A percentile compares a stretch with the other conserved stretches of the same genome.
Evolutionary conservation across 2,329 filamentous ascomycete genomes (phyloP).

Genomic region (Epichloe uncinata): DNA sequence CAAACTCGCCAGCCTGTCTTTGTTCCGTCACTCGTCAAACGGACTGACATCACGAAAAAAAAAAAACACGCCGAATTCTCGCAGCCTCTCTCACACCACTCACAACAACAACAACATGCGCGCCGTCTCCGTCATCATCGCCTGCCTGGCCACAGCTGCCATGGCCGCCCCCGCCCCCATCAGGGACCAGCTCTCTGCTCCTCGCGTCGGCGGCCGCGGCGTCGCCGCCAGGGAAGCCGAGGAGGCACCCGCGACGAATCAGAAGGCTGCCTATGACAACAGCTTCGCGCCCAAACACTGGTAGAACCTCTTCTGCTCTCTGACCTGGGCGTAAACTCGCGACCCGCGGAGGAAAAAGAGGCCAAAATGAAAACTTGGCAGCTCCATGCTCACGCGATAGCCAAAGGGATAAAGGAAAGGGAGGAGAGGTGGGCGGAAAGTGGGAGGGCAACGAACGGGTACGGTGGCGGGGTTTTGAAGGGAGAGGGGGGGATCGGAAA

Average conservation of each 20-base stretch:
- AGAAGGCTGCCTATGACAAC: background rate
- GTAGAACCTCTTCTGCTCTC: background rate
- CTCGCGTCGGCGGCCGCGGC: background rate
- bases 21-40: too few relatives aligned
- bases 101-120: background rate
- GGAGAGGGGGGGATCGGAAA: background rate
- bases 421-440: too few relatives aligned
- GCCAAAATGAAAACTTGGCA: too few relatives aligned
- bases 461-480: too few relatives aligned
- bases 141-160: conserved; percentile 1
- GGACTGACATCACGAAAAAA: too few relatives aligned
- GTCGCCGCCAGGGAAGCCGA: background rate
- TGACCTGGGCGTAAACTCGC: background rate
- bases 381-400: too few relatives aligned
- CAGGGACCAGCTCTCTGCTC: conserved; percentile 2
- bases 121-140: conserved; percentile 1
- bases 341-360: background rate
- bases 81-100: background rate
- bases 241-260: background rate
- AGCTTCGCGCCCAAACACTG: background rate
- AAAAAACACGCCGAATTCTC: background rate
- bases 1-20: too few relatives aligned
- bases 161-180: background rate
- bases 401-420: too few relatives aligned
- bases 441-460: too few relatives aligned